Base-by-base conservation (phyloP, 495 filamentous ascomycete species). In the Aspergillus olivimuriae region DNA sequence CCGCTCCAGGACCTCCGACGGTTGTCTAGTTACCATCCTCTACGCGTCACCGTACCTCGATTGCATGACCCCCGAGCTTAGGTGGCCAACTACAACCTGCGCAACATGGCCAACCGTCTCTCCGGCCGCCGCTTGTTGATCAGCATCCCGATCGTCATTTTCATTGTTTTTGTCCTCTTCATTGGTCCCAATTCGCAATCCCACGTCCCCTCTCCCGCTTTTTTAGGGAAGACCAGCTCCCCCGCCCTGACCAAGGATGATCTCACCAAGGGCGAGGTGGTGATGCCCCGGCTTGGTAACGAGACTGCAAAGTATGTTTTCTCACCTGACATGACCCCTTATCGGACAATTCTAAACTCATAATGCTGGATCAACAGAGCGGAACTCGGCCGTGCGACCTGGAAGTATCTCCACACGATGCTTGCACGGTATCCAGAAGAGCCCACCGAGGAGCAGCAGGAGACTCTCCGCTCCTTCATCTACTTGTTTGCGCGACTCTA, bases 371-470 rank as follows among this genome's bases (percentile, higher is more conserved):
- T 4, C 26, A 42, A 34, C 14, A 91, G 86, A 68, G 90, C 86
- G 38, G 88, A 95, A 67, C 75, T 95, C 14, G 90, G 90, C 46
- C 83, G 87, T 52, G 82, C 89, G 19, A 81, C 86, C 16, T 95
- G 88, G 90, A 89, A 90, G 57, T 80, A 95, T 51, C 79, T 98
- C 56, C 92, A 98, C 65, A 98, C 94, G 1, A 92, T 87, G 61
- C 88, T 97, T 77, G 84, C 88, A 26, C 82, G 89, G 42, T 98
- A 91, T 66, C 94, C 92, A 31, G 86, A 90, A 51, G 75, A 83
- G 42, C 91, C 92, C 1, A 84, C 84, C 0, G 60, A 75, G 40
- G 88, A 95, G 50, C 89, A 98, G 57, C 83, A 84, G 44, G 75
- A 84, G 31, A 87, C 94, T 2, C 72, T 98, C 30, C 78, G 82